A percentile compares a stretch with the other conserved stretches of the same genome.
Evolutionary conservation across 352 stramenopile species (phyloP).

Genomic region (Hyaloperonospora brassicae): DNA sequence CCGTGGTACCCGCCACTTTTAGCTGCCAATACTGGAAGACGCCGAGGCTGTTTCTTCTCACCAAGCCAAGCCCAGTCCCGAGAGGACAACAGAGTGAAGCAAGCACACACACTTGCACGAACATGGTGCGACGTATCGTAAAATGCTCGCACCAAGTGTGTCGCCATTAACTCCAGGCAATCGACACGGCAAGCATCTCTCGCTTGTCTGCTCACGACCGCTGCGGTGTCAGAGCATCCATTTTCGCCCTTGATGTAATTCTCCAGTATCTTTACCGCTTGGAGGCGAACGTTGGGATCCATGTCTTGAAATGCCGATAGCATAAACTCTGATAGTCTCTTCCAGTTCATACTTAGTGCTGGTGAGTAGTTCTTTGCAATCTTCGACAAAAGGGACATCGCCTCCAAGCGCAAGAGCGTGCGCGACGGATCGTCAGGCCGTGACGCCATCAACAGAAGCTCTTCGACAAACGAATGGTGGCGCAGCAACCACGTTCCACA

Average conservation of each 20-base stretch:
- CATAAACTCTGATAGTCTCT: constrained; percentile 64
- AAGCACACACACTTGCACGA: constrained; percentile 77
- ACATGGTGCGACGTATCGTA: constrained; percentile 83
- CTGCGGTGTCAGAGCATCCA: constrained; percentile 7
- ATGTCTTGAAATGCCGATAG: constrained; percentile 74
- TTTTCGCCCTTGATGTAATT: constrained; percentile 81
- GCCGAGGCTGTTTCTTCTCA: constrained; percentile 33
- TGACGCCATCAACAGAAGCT: constrained; percentile 62
- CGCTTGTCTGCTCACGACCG: neutral
- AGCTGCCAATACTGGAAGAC: constrained; percentile 24
- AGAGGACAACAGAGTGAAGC: constrained; percentile 70
- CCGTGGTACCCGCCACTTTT: constrained; percentile 29
- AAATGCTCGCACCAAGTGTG: constrained; percentile 73
- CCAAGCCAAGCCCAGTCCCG: constrained; percentile 58
- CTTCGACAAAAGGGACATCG: constrained; percentile 79
- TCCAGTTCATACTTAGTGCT: constrained; percentile 69
- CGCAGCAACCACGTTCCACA: constrained; percentile 51
- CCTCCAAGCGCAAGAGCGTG: constrained; percentile 58
- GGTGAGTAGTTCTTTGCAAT: constrained; percentile 76
- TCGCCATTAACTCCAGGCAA: constrained; percentile 71
- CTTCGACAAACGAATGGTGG: constrained; percentile 64
- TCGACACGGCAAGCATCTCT: constrained; percentile 27
- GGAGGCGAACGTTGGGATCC: constrained; percentile 76
- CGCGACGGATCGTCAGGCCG: constrained; percentile 45
- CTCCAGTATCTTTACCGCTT: constrained; percentile 84